Evolutionary conservation across 1,139 yeast species (phyloP).

Genomic region (Candida frijolesensis): DNA sequence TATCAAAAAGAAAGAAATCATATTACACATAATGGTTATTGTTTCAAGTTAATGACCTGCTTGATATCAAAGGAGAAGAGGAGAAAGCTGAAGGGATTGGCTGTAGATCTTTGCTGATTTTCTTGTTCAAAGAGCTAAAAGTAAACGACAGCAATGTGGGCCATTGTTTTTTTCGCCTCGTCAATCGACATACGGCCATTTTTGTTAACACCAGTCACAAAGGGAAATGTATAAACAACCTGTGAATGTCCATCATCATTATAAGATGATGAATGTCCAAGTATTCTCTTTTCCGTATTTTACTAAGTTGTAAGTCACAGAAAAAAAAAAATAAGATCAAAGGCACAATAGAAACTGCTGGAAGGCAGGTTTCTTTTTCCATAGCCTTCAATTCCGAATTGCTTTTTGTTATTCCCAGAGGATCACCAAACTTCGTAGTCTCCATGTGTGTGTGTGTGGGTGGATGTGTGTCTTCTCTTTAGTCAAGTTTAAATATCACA

Average conservation of each 20-base stretch:
- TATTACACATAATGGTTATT: not conserved
- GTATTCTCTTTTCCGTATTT: not conserved
- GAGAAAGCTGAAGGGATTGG: not conserved
- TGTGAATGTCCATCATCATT: not conserved
- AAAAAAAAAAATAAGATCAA: not conserved
- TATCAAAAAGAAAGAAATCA: not conserved
- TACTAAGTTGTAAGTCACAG: not conserved
- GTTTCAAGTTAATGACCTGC: slow-evolving; percentile 4
- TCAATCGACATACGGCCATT: not conserved
- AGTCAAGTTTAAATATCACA: not conserved
- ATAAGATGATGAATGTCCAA: not conserved
- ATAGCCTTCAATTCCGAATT: not conserved
- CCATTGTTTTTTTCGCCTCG: not conserved
- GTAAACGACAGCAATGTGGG: not conserved
- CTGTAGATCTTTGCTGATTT: not conserved
- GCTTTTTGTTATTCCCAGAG: no score
- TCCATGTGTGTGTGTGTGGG: not conserved
- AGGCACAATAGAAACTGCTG: not conserved
- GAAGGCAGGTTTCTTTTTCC: not conserved
- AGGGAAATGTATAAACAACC: not conserved
- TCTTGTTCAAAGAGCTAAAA: not conserved
- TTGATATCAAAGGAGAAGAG: not conserved
- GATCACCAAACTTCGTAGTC: not conserved
- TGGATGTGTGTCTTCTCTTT: not conserved
- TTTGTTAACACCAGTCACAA: not conserved